phyloP scores from a whole-genome alignment of 495 filamentous ascomycete genomes.

The Xylaria flabelliformis region DNA sequence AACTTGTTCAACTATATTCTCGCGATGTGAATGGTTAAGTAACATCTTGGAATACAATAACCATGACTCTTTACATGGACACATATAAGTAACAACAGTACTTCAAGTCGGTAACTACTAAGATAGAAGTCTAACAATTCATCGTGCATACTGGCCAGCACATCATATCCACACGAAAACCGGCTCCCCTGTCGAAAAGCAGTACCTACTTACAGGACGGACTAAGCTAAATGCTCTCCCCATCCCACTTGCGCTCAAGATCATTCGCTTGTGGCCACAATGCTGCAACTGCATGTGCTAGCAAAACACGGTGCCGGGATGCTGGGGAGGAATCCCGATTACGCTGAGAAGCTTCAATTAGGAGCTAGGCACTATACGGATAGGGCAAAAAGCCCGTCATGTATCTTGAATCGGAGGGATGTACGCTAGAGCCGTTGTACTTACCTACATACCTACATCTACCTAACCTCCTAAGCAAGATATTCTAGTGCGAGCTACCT shows the following conservation, averaged over 20 bases:
- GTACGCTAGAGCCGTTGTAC: background rate
- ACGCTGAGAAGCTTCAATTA: background rate
- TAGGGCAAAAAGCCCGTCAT: background rate
- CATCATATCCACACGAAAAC: constrained; percentile 20
- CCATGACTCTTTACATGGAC: background rate
- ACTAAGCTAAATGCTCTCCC: background rate
- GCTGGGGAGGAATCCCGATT: background rate
- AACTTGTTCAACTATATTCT: background rate
- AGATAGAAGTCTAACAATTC: constrained; percentile 10
- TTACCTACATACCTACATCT: no score
- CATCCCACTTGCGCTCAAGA: background rate
- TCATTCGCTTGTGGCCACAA: background rate
- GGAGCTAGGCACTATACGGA: background rate
- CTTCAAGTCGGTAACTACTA: constrained; percentile 12
- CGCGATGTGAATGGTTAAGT: background rate
- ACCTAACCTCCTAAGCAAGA: no score
- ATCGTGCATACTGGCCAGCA: constrained; percentile 26
- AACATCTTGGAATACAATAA: background rate
- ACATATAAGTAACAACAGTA: background rate
- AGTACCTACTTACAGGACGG: background rate
- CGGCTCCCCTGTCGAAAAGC: background rate
- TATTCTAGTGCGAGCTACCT: no score
- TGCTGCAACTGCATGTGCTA: constrained; percentile 9
- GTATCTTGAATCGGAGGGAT: constrained; percentile 8
- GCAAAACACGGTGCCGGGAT: constrained; percentile 5